Base-by-base conservation (phyloP, 768 basidiomycete species). In the Pseudohyphozyma bogoriensis region DNA sequence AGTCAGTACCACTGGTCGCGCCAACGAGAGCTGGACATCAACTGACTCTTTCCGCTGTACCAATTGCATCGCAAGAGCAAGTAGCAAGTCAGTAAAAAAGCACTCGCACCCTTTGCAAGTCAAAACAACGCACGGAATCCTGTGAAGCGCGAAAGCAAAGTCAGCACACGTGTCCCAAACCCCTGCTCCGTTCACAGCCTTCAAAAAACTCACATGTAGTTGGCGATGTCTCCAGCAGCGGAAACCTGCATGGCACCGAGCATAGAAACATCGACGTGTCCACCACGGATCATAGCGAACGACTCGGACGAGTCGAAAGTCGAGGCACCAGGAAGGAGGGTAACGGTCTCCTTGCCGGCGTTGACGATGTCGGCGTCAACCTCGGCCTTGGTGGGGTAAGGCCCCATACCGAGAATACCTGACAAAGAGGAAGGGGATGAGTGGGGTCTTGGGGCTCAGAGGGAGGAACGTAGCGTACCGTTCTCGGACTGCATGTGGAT, bases 261-360 rank as follows among this genome's bases (percentile, higher is more conserved):
- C 71, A 96, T 92, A 10, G 90, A 84, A 50, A 93, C 87, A 67
- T 96, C 83, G 52, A 96, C 82, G 74, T 96, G 92, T 8, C 92
- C 92, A 47, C 92, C 92, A 55, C 92, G 87, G 74, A 96, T 95
- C 92, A 96, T 96, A 15, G 86, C 87, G 70, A 96, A 96, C 4
- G 89, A 91, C 75, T 95, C 91, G 68, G 83, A 83, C 5, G 89
- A 91, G 75, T 92, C 92, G 72, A 96, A 96, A 11, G 90, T 76
- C 6, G 91, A 85, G 32, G 90, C 88, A 29, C 92, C 92, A 28
- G 90, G 90, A 28, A 95, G 78, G 13, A 96, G 79, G 8, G 92
- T 95, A 51, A 95, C 82, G 8, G 89, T 91, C 75, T 93, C 89
- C 73, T 95, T 95, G 26, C 90, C 90, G 42, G 90, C 91, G 67